A percentile compares a stretch with the other conserved stretches of the same genome.
Conservation (phyloP, 164 flowering plant genomes). For the Cinnamomum micranthum region DNA sequence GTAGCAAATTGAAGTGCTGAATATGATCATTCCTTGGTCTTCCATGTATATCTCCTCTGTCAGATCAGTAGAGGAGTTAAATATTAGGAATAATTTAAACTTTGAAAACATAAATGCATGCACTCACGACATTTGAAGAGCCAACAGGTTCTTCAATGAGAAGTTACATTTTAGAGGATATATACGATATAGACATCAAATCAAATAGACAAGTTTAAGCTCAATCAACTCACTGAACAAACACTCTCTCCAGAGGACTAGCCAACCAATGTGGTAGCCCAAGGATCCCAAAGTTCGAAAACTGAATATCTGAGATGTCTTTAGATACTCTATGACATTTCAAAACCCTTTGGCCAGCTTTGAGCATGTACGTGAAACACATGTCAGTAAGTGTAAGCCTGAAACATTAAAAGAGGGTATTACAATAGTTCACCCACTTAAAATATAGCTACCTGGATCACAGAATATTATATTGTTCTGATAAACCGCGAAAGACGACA, state of each 20-base stretch:
- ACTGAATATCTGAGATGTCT: slow-evolving; percentile 36
- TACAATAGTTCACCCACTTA: neutral
- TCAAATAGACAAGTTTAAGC: neutral
- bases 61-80: slow-evolving; percentile 11
- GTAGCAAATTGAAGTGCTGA: slow-evolving; percentile 54
- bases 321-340: slow-evolving; percentile 41
- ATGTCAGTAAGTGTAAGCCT: slow-evolving; percentile 1
- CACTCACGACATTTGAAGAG: neutral
- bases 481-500: slow-evolving; percentile 56
- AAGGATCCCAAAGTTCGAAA: slow-evolving; percentile 72
- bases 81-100: neutral
- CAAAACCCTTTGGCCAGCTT: slow-evolving; percentile 65
- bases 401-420: neutral
- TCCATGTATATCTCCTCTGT: slow-evolving; percentile 33
- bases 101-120: neutral
- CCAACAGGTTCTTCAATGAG: neutral
- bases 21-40: slow-evolving; percentile 40
- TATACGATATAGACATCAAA: neutral
- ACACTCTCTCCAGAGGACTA: slow-evolving; percentile 55
- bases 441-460: slow-evolving; percentile 53
- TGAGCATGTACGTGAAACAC: slow-evolving; percentile 16
- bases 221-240: slow-evolving; percentile 40
- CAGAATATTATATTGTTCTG: slow-evolving; percentile 45
- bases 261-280: slow-evolving; percentile 86
- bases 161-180: neutral